Conservation (phyloP, 208 protist genomes). For the Wallacemonas rigidus region DNA sequence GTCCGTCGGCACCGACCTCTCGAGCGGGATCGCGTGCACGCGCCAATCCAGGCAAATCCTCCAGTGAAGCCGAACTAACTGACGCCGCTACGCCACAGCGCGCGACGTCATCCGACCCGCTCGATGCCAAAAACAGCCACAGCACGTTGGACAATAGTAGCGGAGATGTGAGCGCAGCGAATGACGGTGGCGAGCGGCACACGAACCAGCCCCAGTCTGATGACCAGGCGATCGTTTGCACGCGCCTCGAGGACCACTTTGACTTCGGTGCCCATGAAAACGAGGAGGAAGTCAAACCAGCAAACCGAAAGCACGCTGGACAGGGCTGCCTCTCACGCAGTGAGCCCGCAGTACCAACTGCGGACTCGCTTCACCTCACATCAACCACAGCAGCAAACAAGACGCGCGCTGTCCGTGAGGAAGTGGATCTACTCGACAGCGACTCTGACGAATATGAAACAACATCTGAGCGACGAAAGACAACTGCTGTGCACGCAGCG, state of each 20-base stretch:
- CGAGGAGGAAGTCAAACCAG: too few relatives aligned
- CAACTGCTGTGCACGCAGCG: background rate
- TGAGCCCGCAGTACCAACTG: background rate
- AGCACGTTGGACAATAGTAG: conserved; percentile 5
- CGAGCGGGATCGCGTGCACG: conserved; percentile 15
- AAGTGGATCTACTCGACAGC: conserved; percentile 17
- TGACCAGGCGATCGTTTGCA: background rate
- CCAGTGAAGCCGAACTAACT: background rate
- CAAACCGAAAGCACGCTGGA: background rate
- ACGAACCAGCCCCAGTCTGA: background rate
- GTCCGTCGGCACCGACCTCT: background rate
- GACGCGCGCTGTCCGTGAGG: conserved; percentile 6
- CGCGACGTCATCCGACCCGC: background rate
- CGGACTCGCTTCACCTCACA: background rate
- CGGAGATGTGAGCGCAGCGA: conserved; percentile 10
- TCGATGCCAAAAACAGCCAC: conserved; percentile 3
- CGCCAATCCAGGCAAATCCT: background rate
- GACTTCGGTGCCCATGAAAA: background rate
- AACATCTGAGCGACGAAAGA: background rate
- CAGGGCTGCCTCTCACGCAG: conserved; percentile 12
- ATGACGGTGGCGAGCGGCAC: conserved; percentile 1
- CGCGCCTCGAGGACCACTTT: conserved; percentile 14
- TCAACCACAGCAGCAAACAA: background rate
- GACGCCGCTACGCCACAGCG: conserved; percentile 13
- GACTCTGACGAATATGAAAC: background rate